Percentiles rank a stretch among this genome's conserved stretches.
These are phyloP conservation scores for Coccomyxa sp. DNA, from an alignment of 139 green algal species.

Conservation along the genomic window DNA sequence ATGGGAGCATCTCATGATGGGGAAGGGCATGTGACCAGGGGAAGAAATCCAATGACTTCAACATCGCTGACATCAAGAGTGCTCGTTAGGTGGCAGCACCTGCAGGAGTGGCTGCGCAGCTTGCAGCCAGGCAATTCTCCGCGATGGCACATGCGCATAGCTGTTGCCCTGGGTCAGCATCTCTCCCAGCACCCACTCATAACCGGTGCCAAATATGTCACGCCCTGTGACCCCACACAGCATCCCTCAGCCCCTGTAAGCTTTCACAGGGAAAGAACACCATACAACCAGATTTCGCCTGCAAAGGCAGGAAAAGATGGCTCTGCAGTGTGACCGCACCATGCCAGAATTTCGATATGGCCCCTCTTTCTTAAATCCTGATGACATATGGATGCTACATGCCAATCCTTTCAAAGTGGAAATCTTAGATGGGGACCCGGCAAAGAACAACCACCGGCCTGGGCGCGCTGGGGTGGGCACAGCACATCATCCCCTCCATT, in stretches of 20 bases:
- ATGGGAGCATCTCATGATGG: not conserved
- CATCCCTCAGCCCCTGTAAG: conserved; percentile 11
- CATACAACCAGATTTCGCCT: not conserved
- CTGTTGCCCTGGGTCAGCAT: conserved; percentile 22
- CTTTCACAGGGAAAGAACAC: not conserved
- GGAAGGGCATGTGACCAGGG: not conserved
- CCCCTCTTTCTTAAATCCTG: conserved; percentile 25
- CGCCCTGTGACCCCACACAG: not conserved
- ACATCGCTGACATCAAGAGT: too few relatives aligned
- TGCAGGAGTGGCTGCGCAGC: conserved; percentile 1
- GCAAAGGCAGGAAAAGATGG: not conserved
- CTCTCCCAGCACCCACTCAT: conserved; percentile 5
- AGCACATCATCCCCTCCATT: too few relatives aligned
- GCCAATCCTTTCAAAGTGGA: too few relatives aligned
- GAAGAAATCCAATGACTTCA: not conserved
- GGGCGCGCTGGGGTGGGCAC: too few relatives aligned
- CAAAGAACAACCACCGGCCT: too few relatives aligned
- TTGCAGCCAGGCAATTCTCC: conserved; percentile 11
- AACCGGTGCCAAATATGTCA: not conserved
- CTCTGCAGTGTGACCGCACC: not conserved
- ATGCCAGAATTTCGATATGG: not conserved
- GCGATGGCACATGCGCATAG: conserved; percentile 1
- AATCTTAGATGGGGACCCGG: too few relatives aligned
- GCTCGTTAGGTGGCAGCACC: not conserved
- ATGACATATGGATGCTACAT: not conserved